Percentiles rank a stretch among this genome's conserved stretches.
Evolutionary conservation across 2,329 filamentous ascomycete genomes (phyloP).

Genomic region (Paramyrothecium roridum): DNA sequence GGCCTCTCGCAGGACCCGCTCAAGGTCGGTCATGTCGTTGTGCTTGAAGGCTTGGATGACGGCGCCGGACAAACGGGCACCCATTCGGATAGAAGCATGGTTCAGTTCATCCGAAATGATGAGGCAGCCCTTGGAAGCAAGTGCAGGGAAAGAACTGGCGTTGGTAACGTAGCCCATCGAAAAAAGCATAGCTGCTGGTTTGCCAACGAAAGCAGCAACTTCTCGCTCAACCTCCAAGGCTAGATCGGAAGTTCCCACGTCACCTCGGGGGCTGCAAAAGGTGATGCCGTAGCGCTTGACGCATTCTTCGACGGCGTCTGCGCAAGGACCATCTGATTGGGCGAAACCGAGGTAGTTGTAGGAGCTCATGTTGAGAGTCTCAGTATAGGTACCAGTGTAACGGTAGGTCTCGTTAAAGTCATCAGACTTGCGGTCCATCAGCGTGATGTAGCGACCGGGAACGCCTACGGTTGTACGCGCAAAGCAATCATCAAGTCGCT

Average conservation of each 20-base stretch:
- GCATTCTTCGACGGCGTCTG: slow-evolving; percentile 83
- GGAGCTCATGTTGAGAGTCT: slow-evolving; percentile 97
- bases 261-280: slow-evolving; percentile 75
- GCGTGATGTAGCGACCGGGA: slow-evolving; percentile 87
- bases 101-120: slow-evolving; percentile 97
- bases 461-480: slow-evolving; percentile 89
- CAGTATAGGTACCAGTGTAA: slow-evolving; percentile 84
- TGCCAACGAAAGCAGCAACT: slow-evolving; percentile 88
- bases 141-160: slow-evolving; percentile 83
- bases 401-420: slow-evolving; percentile 91
- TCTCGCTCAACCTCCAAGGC: slow-evolving; percentile 85
- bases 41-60: slow-evolving; percentile 97
- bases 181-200: slow-evolving; percentile 92
- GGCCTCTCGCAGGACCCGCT: slow-evolving; percentile 80
- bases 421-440: slow-evolving; percentile 85
- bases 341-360: slow-evolving; percentile 99
- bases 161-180: slow-evolving; percentile 99
- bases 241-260: slow-evolving; percentile 84
- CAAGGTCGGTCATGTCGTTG: slow-evolving; percentile 89
- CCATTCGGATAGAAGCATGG: slow-evolving; percentile 95
- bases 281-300: slow-evolving; percentile 84
- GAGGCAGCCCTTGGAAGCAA: slow-evolving; percentile 89
- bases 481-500: slow-evolving; percentile 96
- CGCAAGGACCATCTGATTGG: slow-evolving; percentile 94
- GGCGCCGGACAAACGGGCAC: slow-evolving; percentile 87